Conservation (phyloP, 2,329 filamentous ascomycete species). For the Cyphellophora attinorum region DNA sequence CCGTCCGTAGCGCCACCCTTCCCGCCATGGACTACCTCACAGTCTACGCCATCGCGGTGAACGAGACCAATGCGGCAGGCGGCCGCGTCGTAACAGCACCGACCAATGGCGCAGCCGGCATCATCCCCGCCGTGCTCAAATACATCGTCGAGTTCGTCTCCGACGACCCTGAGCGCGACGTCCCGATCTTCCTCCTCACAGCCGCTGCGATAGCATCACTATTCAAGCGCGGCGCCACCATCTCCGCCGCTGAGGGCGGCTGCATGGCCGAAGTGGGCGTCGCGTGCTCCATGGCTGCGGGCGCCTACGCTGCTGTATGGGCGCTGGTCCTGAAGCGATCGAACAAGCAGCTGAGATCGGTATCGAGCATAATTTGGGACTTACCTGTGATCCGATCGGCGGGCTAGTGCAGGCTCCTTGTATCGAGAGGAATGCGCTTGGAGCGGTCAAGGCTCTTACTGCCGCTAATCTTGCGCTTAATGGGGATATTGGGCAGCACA, state of each 20-base stretch:
- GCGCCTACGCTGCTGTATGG: constrained; percentile 16
- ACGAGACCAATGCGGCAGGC: constrained; percentile 13
- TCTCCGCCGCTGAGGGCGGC: constrained; percentile 14
- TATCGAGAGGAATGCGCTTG: constrained; percentile 15
- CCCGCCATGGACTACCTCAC: constrained; percentile 15
- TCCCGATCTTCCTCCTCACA: constrained; percentile 13
- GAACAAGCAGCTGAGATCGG: constrained; percentile 16
- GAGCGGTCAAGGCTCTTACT: constrained; percentile 15
- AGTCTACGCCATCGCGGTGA: constrained; percentile 14
- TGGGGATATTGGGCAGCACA: constrained; percentile 12
- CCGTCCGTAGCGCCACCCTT: constrained; percentile 9
- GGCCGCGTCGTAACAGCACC: constrained; percentile 10
- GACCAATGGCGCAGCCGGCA: constrained; percentile 14
- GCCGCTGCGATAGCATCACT: constrained; percentile 14
- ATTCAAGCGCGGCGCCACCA: constrained; percentile 15
- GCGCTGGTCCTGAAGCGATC: constrained; percentile 12
- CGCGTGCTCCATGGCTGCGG: constrained; percentile 15
- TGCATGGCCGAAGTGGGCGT: constrained; percentile 17
- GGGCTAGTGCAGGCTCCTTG: constrained; percentile 15
- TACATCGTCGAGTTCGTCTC: constrained; percentile 14
- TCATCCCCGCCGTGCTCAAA: constrained; percentile 15
- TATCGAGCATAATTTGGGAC: constrained; percentile 16
- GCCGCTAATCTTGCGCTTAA: constrained; percentile 15
- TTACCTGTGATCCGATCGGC: constrained; percentile 14
- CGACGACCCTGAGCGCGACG: constrained; percentile 14